Evolutionary conservation across 177 flowering plant species (phyloP).

Genomic region (Telopea speciosissima): DNA sequence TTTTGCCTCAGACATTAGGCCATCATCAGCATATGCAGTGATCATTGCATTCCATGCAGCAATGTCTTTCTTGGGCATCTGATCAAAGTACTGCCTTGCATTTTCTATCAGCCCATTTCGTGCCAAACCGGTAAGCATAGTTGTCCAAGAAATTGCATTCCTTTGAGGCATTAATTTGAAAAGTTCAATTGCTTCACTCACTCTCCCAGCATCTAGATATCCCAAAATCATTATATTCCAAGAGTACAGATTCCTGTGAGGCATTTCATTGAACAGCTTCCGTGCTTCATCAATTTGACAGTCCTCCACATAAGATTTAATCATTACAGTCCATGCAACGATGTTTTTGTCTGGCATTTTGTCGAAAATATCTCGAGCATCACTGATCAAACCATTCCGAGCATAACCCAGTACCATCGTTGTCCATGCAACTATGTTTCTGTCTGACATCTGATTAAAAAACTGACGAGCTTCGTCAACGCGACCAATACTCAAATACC

Average conservation of each 20-base stretch:
- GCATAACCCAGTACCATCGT: conserved; percentile 42
- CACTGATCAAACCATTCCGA: conserved; percentile 36
- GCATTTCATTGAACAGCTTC: conserved; percentile 38
- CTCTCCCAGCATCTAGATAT: conserved; percentile 27
- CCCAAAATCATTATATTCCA: conserved; percentile 48
- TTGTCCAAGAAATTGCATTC: conserved; percentile 57
- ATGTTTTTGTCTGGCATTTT: conserved; percentile 43
- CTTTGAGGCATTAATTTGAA: conserved; percentile 44
- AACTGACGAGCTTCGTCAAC: conserved; percentile 31
- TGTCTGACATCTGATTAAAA: conserved; percentile 37
- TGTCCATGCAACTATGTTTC: conserved; percentile 43
- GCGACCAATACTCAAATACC: conserved; percentile 33
- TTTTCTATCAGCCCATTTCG: conserved; percentile 26
- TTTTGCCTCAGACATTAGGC: too few relatives aligned
- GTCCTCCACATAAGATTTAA: conserved; percentile 36
- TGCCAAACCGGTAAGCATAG: conserved; percentile 50
- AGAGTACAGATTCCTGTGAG: conserved; percentile 38
- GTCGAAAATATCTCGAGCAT: conserved; percentile 32
- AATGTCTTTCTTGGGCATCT: too few relatives aligned
- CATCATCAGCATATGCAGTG: too few relatives aligned
- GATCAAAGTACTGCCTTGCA: conserved; percentile 39
- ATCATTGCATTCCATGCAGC: too few relatives aligned
- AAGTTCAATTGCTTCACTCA: conserved; percentile 33
- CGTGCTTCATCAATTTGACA: conserved; percentile 32
- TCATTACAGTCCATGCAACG: conserved; percentile 49